A percentile compares a stretch with the other conserved stretches of the same genome.
phyloP scores from a whole-genome alignment of 805 yeast genomes.

The Metschnikowia shivogae region DNA sequence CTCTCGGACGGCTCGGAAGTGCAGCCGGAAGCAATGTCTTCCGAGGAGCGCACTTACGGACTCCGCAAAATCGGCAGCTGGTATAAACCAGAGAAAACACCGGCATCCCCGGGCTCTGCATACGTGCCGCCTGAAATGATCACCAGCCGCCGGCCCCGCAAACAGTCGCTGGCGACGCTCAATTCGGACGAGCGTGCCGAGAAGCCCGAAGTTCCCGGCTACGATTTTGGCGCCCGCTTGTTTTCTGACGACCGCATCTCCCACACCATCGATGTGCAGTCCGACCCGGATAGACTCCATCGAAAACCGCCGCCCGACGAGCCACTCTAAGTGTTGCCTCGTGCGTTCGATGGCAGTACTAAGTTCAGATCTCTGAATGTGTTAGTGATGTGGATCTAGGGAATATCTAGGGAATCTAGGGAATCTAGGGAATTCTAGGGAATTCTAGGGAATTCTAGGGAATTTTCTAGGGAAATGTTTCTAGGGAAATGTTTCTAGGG shows the following conservation, averaged over 20 bases:
- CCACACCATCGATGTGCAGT: conserved; percentile 7
- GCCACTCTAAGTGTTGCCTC: too few species aligned
- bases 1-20: conserved; percentile 25
- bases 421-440: too few species aligned
- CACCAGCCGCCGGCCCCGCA: conserved; percentile 46
- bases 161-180: conserved; percentile 15
- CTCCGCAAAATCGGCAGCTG: conserved; percentile 56
- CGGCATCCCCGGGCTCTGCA: background rate
- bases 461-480: too few species aligned
- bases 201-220: conserved; percentile 8
- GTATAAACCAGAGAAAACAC: conserved; percentile 47
- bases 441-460: too few species aligned
- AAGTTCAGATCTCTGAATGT: too few species aligned
- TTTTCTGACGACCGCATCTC: conserved; percentile 5
- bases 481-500: too few species aligned
- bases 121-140: conserved; percentile 65
- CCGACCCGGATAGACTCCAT: background rate
- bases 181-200: conserved; percentile 13
- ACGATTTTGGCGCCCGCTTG: conserved; percentile 16
- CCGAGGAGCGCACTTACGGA: background rate
- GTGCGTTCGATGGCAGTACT: too few species aligned
- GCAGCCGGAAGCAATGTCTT: background rate
- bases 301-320: conserved; percentile 1
- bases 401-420: too few species aligned
- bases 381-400: too few species aligned